Evolutionary conservation across 768 basidiomycete genomes (phyloP).

Genomic region (Collybia sordida): DNA sequence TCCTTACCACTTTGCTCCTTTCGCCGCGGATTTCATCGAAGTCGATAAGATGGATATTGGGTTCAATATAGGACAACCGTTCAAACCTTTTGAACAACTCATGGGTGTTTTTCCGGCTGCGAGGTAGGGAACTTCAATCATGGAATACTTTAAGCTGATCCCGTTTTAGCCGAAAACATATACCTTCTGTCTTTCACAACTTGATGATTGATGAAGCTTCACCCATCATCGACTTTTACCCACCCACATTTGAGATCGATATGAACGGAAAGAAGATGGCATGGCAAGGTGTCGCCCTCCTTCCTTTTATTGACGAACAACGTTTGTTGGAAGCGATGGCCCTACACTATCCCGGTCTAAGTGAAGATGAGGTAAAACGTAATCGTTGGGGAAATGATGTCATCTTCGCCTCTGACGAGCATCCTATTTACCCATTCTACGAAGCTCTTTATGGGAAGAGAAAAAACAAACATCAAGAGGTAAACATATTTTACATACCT

Average conservation of each 20-base stretch:
- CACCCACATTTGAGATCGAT: conserved; percentile 87
- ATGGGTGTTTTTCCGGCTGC: conserved; percentile 98
- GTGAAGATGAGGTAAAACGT: conserved; percentile 78
- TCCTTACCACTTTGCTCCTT: conserved; percentile 97
- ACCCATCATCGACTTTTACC: conserved; percentile 96
- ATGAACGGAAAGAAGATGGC: conserved; percentile 99
- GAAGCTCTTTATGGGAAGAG: conserved; percentile 90
- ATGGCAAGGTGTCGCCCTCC: conserved; percentile 96
- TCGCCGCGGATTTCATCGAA: conserved; percentile 90
- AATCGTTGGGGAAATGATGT: conserved; percentile 86
- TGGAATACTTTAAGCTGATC: conserved; percentile 3
- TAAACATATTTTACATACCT: conserved; percentile 33
- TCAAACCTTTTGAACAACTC: conserved; percentile 95
- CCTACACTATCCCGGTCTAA: conserved; percentile 61
- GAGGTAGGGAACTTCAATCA: conserved; percentile 45
- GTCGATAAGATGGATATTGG: conserved; percentile 75
- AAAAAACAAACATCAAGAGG: conserved; percentile 61
- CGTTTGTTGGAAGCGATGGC: conserved; percentile 86
- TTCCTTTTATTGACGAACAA: conserved; percentile 92
- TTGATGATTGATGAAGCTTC: conserved; percentile 88
- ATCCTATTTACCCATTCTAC: conserved; percentile 84
- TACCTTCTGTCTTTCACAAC: conserved; percentile 80
- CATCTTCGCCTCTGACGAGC: conserved; percentile 81
- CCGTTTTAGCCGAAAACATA: conserved; percentile 71
- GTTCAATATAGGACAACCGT: conserved; percentile 82